A percentile compares a stretch with the other conserved stretches of the same genome.
Conservation (phyloP, 2,329 filamentous ascomycete species). For the Aspergillus sp. region DNA sequence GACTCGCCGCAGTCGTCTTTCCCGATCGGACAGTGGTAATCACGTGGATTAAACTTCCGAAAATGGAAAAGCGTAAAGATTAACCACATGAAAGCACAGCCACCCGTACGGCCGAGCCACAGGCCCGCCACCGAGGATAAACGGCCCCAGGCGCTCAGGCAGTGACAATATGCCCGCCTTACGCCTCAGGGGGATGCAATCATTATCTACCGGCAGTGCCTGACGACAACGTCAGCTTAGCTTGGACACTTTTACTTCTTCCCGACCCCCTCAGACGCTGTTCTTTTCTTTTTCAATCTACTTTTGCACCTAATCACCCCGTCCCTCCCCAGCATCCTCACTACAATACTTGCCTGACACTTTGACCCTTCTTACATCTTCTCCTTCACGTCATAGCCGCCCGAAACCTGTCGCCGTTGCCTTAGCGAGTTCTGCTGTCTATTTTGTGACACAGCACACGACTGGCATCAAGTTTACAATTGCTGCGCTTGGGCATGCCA, state of each 20-base stretch:
- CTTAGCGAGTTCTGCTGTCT: not conserved
- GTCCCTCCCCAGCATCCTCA: not conserved
- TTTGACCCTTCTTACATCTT: not conserved
- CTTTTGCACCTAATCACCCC: not conserved
- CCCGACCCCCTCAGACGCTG: not conserved
- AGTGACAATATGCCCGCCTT: not conserved
- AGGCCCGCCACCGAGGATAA: not conserved
- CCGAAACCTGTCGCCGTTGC: constrained; percentile 5
- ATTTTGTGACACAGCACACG: constrained; percentile 2
- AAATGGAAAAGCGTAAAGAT: constrained; percentile 17
- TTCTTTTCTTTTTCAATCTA: not conserved
- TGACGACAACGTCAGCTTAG: not conserved
- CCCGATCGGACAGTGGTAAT: not conserved
- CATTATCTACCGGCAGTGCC: not conserved
- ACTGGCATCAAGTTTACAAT: not conserved
- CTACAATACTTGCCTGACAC: not conserved
- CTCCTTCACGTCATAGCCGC: constrained; percentile 7
- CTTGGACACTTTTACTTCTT: not conserved
- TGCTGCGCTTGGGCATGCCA: constrained; percentile 8
- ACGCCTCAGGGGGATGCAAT: constrained; percentile 4
- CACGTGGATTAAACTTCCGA: constrained; percentile 15
- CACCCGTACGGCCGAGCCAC: constrained; percentile 11
- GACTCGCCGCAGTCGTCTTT: constrained; percentile 15
- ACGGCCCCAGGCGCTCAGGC: constrained; percentile 6
- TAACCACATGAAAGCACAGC: constrained; percentile 23